Evolutionary conservation across 2,329 filamentous ascomycete species (phyloP).

Genomic region (Niveomyces coronatus): DNA sequence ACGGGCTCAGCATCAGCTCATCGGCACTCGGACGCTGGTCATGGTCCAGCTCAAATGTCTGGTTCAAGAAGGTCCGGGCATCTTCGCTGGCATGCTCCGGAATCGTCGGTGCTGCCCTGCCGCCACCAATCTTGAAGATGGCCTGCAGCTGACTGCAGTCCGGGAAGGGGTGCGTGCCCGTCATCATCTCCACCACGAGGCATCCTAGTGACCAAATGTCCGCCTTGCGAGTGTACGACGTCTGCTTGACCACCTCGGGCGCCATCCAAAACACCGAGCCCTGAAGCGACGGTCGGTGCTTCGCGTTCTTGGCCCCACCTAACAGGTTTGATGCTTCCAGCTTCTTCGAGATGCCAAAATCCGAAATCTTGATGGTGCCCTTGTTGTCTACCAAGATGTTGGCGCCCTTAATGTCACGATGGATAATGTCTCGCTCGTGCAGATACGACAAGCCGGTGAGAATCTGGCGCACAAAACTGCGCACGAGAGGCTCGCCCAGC

Average conservation of each 20-base stretch:
- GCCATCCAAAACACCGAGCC: slow-evolving; percentile 99
- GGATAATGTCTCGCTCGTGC: slow-evolving; percentile 90
- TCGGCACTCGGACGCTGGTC: slow-evolving; percentile 86
- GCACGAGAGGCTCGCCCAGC: slow-evolving; percentile 82
- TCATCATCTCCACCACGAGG: slow-evolving; percentile 98
- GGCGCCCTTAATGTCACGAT: slow-evolving; percentile 97
- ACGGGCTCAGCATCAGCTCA: slow-evolving; percentile 74
- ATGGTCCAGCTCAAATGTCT: slow-evolving; percentile 94
- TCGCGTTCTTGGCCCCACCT: slow-evolving; percentile 54
- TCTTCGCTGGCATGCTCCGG: slow-evolving; percentile 80
- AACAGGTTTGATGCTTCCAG: slow-evolving; percentile 85
- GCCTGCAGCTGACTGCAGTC: slow-evolving; percentile 95
- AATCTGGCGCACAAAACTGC: slow-evolving; percentile 95
- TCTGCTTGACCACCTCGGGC: slow-evolving; percentile 95
- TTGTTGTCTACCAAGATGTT: slow-evolving; percentile 99
- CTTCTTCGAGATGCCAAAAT: slow-evolving; percentile 98
- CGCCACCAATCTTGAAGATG: slow-evolving; percentile 95
- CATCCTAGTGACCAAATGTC: slow-evolving; percentile 98
- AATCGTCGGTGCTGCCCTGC: slow-evolving; percentile 76
- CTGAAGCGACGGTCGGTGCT: slow-evolving; percentile 71
- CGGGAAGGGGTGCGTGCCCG: slow-evolving; percentile 88
- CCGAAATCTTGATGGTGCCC: slow-evolving; percentile 96
- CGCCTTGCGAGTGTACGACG: slow-evolving; percentile 93
- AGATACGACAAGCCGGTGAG: slow-evolving; percentile 86
- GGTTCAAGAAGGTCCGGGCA: slow-evolving; percentile 69